Base-by-base conservation (phyloP, 139 green algal species). In the Nannochloris sp. region DNA sequence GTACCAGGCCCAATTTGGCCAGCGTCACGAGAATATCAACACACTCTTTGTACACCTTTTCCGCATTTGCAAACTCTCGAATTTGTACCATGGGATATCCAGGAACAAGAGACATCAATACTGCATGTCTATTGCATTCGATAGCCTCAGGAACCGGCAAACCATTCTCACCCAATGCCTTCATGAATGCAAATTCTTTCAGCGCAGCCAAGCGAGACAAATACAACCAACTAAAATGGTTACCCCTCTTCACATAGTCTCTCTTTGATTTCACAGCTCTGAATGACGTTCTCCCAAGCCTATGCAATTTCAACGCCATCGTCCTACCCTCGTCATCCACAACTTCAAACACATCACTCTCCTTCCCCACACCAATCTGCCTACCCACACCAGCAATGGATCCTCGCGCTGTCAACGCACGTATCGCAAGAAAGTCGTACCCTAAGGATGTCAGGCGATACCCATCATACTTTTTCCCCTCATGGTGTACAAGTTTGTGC, bases 101-200 rank as follows among this genome's bases (percentile, higher is more conserved):
- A 8, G 91, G 64, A 16, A 96, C 73, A 30, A 95, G 57, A 2
- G 73, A 81, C 93, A 99, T 99, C 14, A 99, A 73, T 66, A 98
- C 92, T 1, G 84, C 90, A 69, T 98, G 93, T 1, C 89, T 75
- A 79, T 95, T 98, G 66, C 86, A 74, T 65, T 96, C 92, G 25
- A 98, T 84, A 10, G 92, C 87, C 9, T 67, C 20, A 0, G 94
- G 94, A 33, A 98, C 92, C 0, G 92, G 89, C 48, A 98, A 90
- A 13, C 89, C 92, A 40, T 84, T 71, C 23, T 96, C 80, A 0
- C 76, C 76, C 37, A 99, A 82, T 6, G 94, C 93, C 61, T 86
- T 87, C 91, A 99, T 98, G 82, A 99, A 99, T 3, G 87, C 86
- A 60, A 79, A 95, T 82, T 99, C 94, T 71, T 97, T 97, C 14